These are phyloP conservation scores for Neofusicoccum laricinum DNA, from an alignment of 2,329 filamentous ascomycete genomes.

Conservation along the genomic window DNA sequence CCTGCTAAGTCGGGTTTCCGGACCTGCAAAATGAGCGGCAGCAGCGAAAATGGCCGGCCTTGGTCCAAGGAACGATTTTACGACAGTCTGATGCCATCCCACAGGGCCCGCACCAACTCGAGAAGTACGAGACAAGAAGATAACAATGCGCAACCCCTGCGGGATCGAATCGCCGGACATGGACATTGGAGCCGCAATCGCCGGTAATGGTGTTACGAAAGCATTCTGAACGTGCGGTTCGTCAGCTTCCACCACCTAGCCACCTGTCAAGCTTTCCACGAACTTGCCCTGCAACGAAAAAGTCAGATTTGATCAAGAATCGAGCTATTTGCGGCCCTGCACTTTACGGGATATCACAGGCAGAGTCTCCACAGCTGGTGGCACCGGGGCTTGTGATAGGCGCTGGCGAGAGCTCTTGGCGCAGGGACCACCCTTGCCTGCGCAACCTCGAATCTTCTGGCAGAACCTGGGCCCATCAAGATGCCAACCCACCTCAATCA, in stretches of 20 bases:
- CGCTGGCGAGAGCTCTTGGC: neutral
- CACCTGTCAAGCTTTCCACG: neutral
- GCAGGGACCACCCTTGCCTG: neutral
- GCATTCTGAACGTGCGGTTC: no score
- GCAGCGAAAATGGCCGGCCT: no score
- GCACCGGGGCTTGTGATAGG: neutral
- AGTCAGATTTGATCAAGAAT: neutral
- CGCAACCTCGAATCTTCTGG: slow-evolving; percentile 13
- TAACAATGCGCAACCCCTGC: no score
- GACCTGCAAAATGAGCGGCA: neutral
- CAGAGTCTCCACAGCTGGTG: neutral
- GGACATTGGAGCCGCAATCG: no score
- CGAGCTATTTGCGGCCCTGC: neutral
- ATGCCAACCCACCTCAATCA: neutral
- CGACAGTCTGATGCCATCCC: no score
- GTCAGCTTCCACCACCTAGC: neutral
- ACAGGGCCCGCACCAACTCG: no score
- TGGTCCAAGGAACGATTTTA: no score
- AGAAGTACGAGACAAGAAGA: no score
- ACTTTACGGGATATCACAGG: neutral
- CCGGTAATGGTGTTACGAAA: no score
- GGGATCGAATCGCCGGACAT: no score
- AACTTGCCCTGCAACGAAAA: no score
- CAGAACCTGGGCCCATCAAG: slow-evolving; percentile 7
- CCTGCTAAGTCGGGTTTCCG: neutral